Percentiles rank a stretch among this genome's conserved stretches.
phyloP scores from a whole-genome alignment of 768 basidiomycete genomes.

The Chalciporus pseudorubinellus region DNA sequence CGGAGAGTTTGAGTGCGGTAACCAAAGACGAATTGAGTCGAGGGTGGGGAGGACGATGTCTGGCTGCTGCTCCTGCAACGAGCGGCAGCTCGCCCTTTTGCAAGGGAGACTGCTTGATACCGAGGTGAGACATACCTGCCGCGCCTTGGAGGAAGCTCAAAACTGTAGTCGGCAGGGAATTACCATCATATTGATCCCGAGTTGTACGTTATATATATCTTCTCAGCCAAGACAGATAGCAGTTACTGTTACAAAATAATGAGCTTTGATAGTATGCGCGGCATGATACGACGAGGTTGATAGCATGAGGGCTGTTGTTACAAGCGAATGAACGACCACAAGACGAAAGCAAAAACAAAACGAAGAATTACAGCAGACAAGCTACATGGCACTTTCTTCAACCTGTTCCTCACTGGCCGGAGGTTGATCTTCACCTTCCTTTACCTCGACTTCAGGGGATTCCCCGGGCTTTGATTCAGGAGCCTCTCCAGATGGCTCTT shows the following conservation, averaged over 20 bases:
- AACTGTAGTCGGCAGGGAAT: too few relatives aligned
- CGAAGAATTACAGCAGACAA: neutral
- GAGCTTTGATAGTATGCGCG: too few relatives aligned
- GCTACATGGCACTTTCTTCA: conserved; percentile 18
- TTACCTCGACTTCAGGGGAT: conserved; percentile 19
- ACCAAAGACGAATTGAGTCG: conserved; percentile 2
- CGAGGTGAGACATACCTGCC: conserved; percentile 9
- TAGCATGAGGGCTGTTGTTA: too few relatives aligned
- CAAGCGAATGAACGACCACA: neutral
- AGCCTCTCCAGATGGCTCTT: conserved; percentile 27
- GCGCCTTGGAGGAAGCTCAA: too few relatives aligned
- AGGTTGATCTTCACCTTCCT: conserved; percentile 22
- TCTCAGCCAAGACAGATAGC: too few relatives aligned
- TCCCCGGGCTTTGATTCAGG: conserved; percentile 26
- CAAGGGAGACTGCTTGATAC: conserved; percentile 9
- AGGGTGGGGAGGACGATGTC: neutral
- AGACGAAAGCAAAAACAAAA: neutral
- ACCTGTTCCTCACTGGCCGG: conserved; percentile 16
- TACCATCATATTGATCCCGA: too few relatives aligned
- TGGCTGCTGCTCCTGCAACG: neutral
- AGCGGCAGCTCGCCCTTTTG: conserved; percentile 23
- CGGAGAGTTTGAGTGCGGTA: conserved; percentile 15
- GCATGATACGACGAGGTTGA: too few relatives aligned
- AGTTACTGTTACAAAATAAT: too few relatives aligned
- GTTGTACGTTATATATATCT: too few relatives aligned